Conservation (phyloP, 768 basidiomycete genomes). For the Pleurotus giganteus region DNA sequence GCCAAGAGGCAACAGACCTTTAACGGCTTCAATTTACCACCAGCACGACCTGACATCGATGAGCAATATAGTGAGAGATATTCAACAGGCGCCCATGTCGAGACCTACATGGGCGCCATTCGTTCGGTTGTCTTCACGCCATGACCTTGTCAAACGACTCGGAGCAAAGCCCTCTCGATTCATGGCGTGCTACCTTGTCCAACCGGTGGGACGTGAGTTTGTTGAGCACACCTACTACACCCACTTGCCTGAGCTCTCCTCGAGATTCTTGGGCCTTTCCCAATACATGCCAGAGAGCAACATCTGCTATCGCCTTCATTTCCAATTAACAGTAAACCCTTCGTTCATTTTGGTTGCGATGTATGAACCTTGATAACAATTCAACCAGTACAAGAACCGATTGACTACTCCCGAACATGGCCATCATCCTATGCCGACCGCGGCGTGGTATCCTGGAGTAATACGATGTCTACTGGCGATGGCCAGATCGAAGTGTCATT, state of each 20-base stretch:
- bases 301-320: conserved; percentile 78
- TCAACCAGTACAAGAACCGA: conserved; percentile 51
- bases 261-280: conserved; percentile 81
- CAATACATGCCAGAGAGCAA: conserved; percentile 81
- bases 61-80: conserved; percentile 14
- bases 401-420: conserved; percentile 50
- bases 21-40: conserved; percentile 84
- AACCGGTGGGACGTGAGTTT: conserved; percentile 2
- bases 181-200: not conserved
- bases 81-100: not conserved
- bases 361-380: not conserved
- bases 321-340: conserved; percentile 60
- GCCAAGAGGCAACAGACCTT: conserved; percentile 49
- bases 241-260: not conserved
- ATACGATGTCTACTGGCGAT: conserved; percentile 33
- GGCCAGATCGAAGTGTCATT: conserved; percentile 62
- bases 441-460: conserved; percentile 60
- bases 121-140: too few species aligned
- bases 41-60: conserved; percentile 66
- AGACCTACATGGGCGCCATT: not conserved
- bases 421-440: conserved; percentile 69
- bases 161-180: not conserved
- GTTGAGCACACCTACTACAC: not conserved
- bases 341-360: conserved; percentile 2
- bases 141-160: too few species aligned